These are phyloP conservation scores for Azolla pinnata DNA, from an alignment of 75 land plant species.

Conservation along the genomic window DNA sequence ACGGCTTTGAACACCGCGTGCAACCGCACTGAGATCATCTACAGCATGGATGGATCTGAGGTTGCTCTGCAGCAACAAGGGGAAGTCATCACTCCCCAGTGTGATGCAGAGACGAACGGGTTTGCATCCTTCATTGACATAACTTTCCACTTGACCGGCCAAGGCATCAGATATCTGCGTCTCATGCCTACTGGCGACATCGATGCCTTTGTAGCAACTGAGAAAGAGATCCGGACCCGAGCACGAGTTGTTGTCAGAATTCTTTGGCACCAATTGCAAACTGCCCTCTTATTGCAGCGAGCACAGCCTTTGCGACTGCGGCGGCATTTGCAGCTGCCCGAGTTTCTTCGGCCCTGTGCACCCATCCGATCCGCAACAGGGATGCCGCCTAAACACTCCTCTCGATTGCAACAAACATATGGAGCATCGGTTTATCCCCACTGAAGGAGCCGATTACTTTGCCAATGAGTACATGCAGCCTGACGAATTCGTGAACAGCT, in stretches of 20 bases:
- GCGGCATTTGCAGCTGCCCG: constrained; percentile 9
- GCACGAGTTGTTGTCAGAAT: background rate
- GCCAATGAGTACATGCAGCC: constrained; percentile 9
- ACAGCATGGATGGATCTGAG: background rate
- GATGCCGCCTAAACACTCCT: constrained; percentile 10
- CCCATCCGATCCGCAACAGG: background rate
- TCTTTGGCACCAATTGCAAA: constrained; percentile 8
- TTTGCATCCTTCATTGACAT: background rate
- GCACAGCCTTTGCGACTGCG: constrained; percentile 11
- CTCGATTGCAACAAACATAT: background rate
- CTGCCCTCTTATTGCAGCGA: constrained; percentile 14
- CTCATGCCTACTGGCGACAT: constrained; percentile 5
- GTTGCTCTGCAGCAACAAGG: constrained; percentile 5
- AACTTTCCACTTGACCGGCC: background rate
- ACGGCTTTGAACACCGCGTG: constrained; percentile 5
- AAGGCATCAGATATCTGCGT: constrained; percentile 6
- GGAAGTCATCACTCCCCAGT: background rate
- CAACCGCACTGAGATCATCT: constrained; percentile 3
- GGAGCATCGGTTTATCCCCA: constrained; percentile 2
- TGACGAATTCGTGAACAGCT: constrained; percentile 1
- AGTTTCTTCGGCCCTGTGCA: background rate
- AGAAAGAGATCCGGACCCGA: background rate
- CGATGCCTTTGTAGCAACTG: background rate
- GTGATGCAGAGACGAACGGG: background rate
- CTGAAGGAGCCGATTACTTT: constrained; percentile 13